A percentile compares a stretch with the other conserved stretches of the same genome.
phyloP scores from a whole-genome alignment of 305 asterid species.

The Petunia hybrid region DNA sequence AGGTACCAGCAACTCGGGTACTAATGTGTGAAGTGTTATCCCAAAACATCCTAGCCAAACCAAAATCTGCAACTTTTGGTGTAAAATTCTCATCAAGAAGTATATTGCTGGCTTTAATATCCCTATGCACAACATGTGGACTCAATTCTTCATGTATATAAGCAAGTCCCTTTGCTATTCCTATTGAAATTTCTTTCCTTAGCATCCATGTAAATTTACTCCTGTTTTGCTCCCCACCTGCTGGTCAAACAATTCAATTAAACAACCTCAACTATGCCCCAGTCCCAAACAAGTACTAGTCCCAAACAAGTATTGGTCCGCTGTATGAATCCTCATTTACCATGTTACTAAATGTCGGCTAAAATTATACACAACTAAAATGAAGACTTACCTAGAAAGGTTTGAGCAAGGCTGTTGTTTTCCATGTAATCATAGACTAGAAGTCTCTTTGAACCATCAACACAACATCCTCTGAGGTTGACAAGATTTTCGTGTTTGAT shows the following conservation, averaged over 20 bases:
- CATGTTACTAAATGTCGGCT: too few species aligned
- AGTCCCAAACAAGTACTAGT: not conserved
- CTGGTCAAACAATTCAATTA: slow-evolving; percentile 13
- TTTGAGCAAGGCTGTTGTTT: slow-evolving; percentile 64
- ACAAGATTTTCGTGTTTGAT: slow-evolving; percentile 73
- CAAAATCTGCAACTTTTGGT: slow-evolving; percentile 84
- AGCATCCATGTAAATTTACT: slow-evolving; percentile 61
- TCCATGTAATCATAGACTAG: slow-evolving; percentile 77
- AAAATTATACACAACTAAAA: not conserved
- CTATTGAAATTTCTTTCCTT: slow-evolving; percentile 58
- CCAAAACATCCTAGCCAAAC: slow-evolving; percentile 70
- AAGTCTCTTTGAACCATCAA: slow-evolving; percentile 66
- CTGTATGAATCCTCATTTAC: too few species aligned
- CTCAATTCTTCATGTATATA: slow-evolving; percentile 73
- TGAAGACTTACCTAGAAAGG: slow-evolving; percentile 59
- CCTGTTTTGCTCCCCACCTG: slow-evolving; percentile 66
- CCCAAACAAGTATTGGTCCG: not conserved
- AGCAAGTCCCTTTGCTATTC: slow-evolving; percentile 67
- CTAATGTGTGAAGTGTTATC: slow-evolving; percentile 67
- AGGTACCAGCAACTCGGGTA: slow-evolving; percentile 89
- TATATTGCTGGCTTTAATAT: slow-evolving; percentile 79
- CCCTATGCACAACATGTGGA: slow-evolving; percentile 79
- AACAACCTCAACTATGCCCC: not conserved
- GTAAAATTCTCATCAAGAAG: slow-evolving; percentile 67
- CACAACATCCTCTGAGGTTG: slow-evolving; percentile 68